Conservation (phyloP, 495 filamentous ascomycete genomes). For the Delitschia confertaspora region DNA sequence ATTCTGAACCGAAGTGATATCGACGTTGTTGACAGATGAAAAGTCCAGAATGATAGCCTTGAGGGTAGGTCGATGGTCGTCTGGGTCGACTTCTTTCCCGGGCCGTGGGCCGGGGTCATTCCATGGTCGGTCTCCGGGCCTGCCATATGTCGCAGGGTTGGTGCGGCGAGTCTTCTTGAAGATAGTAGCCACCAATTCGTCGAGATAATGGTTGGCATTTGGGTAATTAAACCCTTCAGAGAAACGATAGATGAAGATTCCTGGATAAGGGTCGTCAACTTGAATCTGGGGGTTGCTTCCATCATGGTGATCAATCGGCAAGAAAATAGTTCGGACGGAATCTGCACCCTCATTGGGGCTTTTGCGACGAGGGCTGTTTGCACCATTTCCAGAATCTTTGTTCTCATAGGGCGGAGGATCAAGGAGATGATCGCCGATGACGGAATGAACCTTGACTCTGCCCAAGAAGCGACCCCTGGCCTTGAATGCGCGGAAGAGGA, state of each 20-base stretch:
- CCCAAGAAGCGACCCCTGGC: constrained; percentile 83
- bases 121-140: constrained; percentile 84
- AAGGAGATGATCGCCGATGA: constrained; percentile 74
- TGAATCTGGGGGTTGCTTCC: constrained; percentile 84
- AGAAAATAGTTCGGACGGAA: constrained; percentile 62
- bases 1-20: constrained; percentile 88
- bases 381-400: constrained; percentile 19
- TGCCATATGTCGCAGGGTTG: constrained; percentile 51
- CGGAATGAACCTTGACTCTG: constrained; percentile 78
- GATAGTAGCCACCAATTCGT: constrained; percentile 65
- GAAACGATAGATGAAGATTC: constrained; percentile 96
- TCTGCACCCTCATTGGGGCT: constrained; percentile 31
- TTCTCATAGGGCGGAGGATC: constrained; percentile 48
- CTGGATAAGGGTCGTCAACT: constrained; percentile 73
- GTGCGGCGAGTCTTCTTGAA: constrained; percentile 71
- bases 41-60: constrained; percentile 95
- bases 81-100: constrained; percentile 43
- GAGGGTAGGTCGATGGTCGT: constrained; percentile 58
- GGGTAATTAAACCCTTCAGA: constrained; percentile 95
- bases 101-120: constrained; percentile 79
- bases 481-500: constrained; percentile 78
- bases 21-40: constrained; percentile 90
- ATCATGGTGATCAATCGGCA: constrained; percentile 81
- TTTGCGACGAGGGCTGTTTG: background rate
- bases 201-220: constrained; percentile 85